Evolutionary conservation across 2,329 filamentous ascomycete genomes (phyloP), one percentile per base, ranked within the genome.

Genomic region (Aspergillus sp.): DNA sequence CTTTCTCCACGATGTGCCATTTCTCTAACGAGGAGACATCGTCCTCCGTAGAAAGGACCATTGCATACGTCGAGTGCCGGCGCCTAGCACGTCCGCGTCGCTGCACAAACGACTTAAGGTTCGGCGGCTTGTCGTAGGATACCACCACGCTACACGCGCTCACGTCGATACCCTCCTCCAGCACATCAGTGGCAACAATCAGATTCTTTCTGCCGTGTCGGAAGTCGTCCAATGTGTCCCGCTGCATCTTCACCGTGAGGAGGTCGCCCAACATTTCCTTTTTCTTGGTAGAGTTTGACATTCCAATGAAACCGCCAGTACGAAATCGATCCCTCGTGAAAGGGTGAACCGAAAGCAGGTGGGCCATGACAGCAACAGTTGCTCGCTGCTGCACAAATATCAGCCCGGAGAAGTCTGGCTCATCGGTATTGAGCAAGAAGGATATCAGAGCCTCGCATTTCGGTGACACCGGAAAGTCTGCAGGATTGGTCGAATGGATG

Each of bases 1-100:
- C 78, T 3, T 79, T 71, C 68, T 97, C 93, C 15, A 95, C 78
- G 0, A 70, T 67, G 25, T 84, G 76, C 89, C 90, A 96, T 25
- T 82, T 79, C 3, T 71, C 64, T 2, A 79, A 62, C 45, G 67
- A 62, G 3, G 71, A 62, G 25, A 65, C 55, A 43, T 77, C 67
- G 35, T 71, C 64, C 4, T 76, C 66, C 15, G 59, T 65, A 0
- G 79, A 70, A 14, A 81, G 69, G 61, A 87, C 77, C 2, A 87
- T 78, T 2, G 62, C 67, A 70, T 82, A 83, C 58, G 81, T 81
- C 1, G 86, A 88, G 11, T 80, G 71, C 49, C 79, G 72, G 59
- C 82, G 81, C 49, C 87, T 79, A 15, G 87, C 87, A 60, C 87
- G 78, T 2, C 87, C 87, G 23, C 87, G 79, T 39, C 87, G 77